Percentiles rank a stretch among this genome's conserved stretches.
Evolutionary conservation across 169 alveolate genomes (phyloP).

Genomic region (Amoebophrya sp.): DNA sequence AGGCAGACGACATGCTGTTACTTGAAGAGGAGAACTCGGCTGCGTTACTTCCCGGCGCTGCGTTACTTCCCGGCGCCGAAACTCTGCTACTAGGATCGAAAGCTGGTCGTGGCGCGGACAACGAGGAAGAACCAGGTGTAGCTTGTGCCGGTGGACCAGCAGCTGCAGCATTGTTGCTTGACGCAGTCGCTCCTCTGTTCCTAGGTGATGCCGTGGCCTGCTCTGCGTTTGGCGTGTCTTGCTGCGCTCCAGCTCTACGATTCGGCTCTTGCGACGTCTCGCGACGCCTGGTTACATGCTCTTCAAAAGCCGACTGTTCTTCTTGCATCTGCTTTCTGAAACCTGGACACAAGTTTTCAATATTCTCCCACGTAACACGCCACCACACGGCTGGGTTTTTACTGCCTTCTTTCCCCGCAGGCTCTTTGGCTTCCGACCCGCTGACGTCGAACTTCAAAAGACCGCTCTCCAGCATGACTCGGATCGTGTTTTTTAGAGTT

Average conservation of each 20-base stretch:
- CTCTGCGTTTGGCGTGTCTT: too few species aligned
- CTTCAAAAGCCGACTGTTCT: background rate
- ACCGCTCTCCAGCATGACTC: background rate
- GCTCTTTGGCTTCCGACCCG: background rate
- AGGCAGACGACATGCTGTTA: too few species aligned
- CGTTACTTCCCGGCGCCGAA: too few species aligned
- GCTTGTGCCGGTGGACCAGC: too few species aligned
- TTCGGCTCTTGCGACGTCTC: background rate
- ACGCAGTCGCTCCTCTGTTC: too few species aligned
- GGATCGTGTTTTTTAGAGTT: background rate
- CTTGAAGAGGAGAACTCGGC: too few species aligned
- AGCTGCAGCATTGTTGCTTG: too few species aligned
- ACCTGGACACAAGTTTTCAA: background rate
- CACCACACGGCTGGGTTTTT: background rate
- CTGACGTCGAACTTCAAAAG: background rate
- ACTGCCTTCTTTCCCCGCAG: background rate
- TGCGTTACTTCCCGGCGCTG: too few species aligned
- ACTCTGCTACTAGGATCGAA: too few species aligned
- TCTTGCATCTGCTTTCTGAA: background rate
- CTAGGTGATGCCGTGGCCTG: too few species aligned
- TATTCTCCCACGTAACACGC: slow-evolving; percentile 7
- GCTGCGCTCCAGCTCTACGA: background rate
- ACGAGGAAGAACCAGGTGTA: too few species aligned
- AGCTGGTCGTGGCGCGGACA: too few species aligned
- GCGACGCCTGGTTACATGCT: background rate